Evolutionary conservation across 2,329 filamentous ascomycete species (phyloP).

Genomic region (Tolypocladium pustulatum): DNA sequence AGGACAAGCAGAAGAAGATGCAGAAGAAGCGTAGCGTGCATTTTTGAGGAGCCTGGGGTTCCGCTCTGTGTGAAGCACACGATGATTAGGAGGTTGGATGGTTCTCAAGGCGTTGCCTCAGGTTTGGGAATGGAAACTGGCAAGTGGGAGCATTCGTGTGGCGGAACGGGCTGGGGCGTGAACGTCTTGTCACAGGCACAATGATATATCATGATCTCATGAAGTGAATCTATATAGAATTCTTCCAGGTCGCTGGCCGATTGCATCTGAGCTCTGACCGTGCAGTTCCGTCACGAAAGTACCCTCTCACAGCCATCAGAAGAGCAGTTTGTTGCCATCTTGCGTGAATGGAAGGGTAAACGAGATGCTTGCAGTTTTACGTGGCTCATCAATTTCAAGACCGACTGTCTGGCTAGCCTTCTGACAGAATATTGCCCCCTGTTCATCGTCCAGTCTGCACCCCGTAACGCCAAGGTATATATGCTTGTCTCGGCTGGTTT

Average conservation of each 20-base stretch:
- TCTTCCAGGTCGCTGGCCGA: background rate
- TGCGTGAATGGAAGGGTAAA: no score
- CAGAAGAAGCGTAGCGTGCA: conserved; percentile 39
- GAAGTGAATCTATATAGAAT: background rate
- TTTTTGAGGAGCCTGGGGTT: conserved; percentile 18
- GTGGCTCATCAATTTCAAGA: background rate
- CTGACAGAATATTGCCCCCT: background rate
- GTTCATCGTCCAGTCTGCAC: background rate
- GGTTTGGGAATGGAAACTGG: background rate
- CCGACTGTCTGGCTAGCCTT: background rate
- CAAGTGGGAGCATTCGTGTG: background rate
- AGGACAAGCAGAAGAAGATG: conserved; percentile 29
- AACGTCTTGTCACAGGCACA: background rate
- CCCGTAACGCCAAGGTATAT: background rate
- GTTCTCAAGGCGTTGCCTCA: background rate
- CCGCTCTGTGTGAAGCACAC: background rate
- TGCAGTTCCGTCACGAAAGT: background rate
- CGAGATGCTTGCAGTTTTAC: background rate
- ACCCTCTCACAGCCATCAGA: background rate
- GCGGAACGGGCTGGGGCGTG: background rate
- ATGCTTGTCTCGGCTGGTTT: background rate
- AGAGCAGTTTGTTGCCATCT: background rate
- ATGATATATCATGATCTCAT: background rate
- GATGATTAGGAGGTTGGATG: background rate
- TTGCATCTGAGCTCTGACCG: background rate